phyloP scores from a whole-genome alignment of 2,329 filamentous ascomycete species.

The Ophiostoma tasmaniense region DNA sequence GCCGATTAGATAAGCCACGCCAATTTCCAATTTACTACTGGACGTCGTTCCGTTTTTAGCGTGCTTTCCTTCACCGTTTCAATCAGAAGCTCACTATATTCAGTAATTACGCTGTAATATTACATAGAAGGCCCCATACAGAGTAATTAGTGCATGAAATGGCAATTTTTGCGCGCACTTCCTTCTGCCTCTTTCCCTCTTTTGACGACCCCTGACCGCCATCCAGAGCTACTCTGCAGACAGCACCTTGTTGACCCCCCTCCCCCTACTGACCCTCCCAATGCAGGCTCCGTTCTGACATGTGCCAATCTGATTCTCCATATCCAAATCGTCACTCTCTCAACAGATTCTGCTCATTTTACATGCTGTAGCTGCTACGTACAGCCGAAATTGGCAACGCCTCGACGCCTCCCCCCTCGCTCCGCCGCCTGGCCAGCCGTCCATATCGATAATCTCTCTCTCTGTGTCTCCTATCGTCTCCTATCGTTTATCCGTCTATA shows the following conservation, averaged over 20 bases:
- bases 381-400: constrained; percentile 15
- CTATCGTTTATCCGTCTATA: background rate
- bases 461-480: background rate
- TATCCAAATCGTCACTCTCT: constrained; percentile 14
- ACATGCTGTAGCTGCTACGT: constrained; percentile 8
- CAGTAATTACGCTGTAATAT: background rate
- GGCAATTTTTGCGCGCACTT: background rate
- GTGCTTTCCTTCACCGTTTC: background rate
- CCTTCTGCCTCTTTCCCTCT: background rate
- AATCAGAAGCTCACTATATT: constrained; percentile 1
- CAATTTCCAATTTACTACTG: background rate
- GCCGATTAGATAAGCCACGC: background rate
- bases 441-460: background rate
- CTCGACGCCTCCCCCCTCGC: background rate
- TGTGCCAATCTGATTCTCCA: constrained; percentile 9
- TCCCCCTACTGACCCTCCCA: background rate
- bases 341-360: constrained; percentile 17
- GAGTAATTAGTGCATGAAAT: background rate
- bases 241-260: constrained; percentile 3
- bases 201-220: background rate
- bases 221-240: background rate
- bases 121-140: background rate
- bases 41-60: background rate
- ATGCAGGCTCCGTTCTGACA: constrained; percentile 14
- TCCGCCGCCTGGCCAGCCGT: background rate